Evolutionary conservation across 148 eudicot species (phyloP).

Genomic region (Rhododendron ovatum): DNA sequence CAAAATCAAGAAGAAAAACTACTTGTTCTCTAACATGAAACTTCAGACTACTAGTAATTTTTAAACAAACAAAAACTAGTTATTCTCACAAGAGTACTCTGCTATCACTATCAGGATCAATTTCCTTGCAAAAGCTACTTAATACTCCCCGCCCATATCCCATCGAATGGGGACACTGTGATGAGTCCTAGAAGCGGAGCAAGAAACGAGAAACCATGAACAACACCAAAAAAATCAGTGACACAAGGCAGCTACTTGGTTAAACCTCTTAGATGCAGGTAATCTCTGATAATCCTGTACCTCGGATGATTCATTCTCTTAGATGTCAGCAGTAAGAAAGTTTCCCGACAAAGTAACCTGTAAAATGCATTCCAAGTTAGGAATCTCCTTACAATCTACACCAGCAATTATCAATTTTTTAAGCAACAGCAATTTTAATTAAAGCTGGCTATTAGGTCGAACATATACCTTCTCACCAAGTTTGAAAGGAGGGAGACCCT

Average conservation of each 20-base stretch:
- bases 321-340: slow-evolving; percentile 57
- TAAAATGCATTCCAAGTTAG: slow-evolving; percentile 4
- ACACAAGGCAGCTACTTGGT: not conserved
- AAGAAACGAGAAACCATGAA: not conserved
- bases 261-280: not conserved
- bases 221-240: not conserved
- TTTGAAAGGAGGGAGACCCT: slow-evolving; percentile 86
- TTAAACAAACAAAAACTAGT: not conserved
- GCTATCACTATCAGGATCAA: not conserved
- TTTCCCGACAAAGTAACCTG: slow-evolving; percentile 54
- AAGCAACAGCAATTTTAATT: not conserved
- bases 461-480: slow-evolving; percentile 83
- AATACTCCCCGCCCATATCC: not conserved
- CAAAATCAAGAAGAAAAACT: not conserved
- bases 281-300: not conserved
- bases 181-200: not conserved
- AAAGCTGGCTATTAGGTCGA: not conserved
- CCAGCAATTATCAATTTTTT: not conserved
- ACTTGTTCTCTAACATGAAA: not conserved
- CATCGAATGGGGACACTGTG: not conserved
- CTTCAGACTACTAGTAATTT: not conserved
- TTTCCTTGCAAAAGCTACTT: not conserved
- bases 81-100: not conserved
- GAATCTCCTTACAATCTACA: not conserved
- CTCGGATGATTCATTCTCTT: not conserved